Percentiles rank a stretch among this genome's conserved stretches.
These are phyloP conservation scores for Stephania japonica DNA, from an alignment of 164 flowering plant species.

Conservation along the genomic window DNA sequence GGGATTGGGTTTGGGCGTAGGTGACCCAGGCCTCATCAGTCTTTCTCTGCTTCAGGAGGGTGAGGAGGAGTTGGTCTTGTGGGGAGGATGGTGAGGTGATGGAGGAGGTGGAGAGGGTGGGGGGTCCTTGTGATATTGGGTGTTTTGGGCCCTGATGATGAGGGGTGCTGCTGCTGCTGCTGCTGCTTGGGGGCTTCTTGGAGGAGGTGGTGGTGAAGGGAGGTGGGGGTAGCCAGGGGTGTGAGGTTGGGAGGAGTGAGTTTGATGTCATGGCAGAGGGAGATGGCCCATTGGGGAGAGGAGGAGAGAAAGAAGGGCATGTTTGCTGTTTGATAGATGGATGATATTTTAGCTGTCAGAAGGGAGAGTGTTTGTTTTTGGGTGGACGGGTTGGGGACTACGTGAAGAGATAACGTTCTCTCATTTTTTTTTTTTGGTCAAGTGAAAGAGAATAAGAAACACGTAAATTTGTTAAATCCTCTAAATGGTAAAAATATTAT, in stretches of 20 bases:
- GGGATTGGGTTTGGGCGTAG: slow-evolving; percentile 31
- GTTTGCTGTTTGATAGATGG: neutral
- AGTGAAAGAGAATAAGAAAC: neutral
- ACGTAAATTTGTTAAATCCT: too few species aligned
- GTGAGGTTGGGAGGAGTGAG: slow-evolving; percentile 14
- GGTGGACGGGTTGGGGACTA: slow-evolving; percentile 7
- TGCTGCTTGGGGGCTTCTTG: slow-evolving; percentile 14
- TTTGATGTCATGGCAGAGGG: slow-evolving; percentile 22
- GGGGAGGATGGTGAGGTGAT: slow-evolving; percentile 14
- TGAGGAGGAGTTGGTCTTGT: slow-evolving; percentile 37
- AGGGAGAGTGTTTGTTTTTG: neutral
- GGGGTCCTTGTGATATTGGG: slow-evolving; percentile 19
- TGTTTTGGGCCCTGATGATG: slow-evolving; percentile 18
- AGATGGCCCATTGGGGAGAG: neutral
- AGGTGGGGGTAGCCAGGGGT: neutral
- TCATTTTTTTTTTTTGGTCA: slow-evolving; percentile 4
- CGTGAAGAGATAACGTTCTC: slow-evolving; percentile 15
- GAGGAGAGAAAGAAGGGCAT: neutral
- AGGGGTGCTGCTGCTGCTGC: too few species aligned
- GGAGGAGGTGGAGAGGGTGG: slow-evolving; percentile 22
- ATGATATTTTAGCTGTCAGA: slow-evolving; percentile 6
- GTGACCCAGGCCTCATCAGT: slow-evolving; percentile 78
- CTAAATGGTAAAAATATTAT: too few species aligned
- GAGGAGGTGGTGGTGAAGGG: neutral
- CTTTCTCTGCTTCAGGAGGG: slow-evolving; percentile 67